These are phyloP conservation scores for Flaveria bidentis DNA, from an alignment of 129 eudicot species.

Conservation along the genomic window DNA sequence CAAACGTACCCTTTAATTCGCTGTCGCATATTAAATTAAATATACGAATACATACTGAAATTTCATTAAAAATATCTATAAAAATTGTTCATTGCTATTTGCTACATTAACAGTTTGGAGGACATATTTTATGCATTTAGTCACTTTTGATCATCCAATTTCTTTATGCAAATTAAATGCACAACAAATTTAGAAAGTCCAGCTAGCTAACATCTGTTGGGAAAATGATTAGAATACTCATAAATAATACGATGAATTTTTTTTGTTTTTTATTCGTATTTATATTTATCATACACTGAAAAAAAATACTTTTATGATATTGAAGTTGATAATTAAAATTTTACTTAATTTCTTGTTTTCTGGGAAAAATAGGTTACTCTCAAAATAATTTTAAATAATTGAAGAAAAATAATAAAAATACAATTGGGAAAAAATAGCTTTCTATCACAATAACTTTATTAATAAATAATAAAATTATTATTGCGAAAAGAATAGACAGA, in stretches of 20 bases:
- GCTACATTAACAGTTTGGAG: not conserved
- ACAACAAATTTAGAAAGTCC: not conserved
- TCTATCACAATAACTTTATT: too few relatives aligned
- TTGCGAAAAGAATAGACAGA: not conserved
- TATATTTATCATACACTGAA: too few relatives aligned
- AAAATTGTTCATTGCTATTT: not conserved
- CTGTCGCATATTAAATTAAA: not conserved
- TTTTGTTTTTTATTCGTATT: too few relatives aligned
- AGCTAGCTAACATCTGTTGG: too few relatives aligned
- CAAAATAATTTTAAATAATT: not conserved
- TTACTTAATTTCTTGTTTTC: too few relatives aligned
- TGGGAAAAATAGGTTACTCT: too few relatives aligned
- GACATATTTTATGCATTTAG: not conserved
- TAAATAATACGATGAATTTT: too few relatives aligned
- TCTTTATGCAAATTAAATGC: conserved; percentile 4
- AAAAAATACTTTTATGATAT: too few relatives aligned
- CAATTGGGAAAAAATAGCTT: not conserved
- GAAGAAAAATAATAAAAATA: not conserved
- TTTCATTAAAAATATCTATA: not conserved
- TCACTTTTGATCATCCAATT: not conserved
- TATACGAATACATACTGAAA: not conserved
- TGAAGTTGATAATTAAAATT: too few relatives aligned
- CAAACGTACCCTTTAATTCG: not conserved
- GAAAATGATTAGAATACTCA: too few relatives aligned
- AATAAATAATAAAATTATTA: too few relatives aligned